Evolutionary conservation across 2,329 filamentous ascomycete genomes (phyloP).

Genomic region (Pseudogymnoascus sp.): DNA sequence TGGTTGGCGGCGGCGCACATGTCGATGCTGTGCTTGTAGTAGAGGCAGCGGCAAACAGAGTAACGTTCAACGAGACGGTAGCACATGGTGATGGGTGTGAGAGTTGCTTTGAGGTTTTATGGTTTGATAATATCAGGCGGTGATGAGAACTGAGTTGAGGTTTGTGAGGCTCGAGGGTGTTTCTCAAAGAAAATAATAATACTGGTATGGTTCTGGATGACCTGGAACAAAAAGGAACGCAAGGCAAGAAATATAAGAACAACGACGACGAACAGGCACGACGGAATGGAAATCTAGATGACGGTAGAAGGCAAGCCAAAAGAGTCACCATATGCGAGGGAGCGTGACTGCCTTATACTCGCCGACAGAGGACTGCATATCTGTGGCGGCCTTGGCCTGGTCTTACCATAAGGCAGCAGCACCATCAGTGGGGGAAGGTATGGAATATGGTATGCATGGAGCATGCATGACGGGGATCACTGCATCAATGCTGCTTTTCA

Average conservation of each 20-base stretch:
- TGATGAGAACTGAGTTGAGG: neutral
- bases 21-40: conserved; percentile 59
- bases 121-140: neutral
- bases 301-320: conserved; percentile 3
- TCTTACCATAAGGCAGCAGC: conserved; percentile 3
- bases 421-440: conserved; percentile 5
- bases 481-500: conserved; percentile 4
- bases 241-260: conserved; percentile 11
- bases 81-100: conserved; percentile 44
- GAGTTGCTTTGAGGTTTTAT: neutral
- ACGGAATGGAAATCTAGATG: conserved; percentile 8
- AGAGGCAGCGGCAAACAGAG: conserved; percentile 60
- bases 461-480: conserved; percentile 3
- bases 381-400: neutral
- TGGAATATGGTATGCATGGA: conserved; percentile 4
- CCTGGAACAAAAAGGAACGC: neutral
- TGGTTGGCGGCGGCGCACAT: conserved; percentile 56
- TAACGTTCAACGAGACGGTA: conserved; percentile 62
- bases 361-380: neutral
- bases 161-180: neutral
- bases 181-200: neutral
- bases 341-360: conserved; percentile 11
- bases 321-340: conserved; percentile 10
- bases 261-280: conserved; percentile 8
- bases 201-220: conserved; percentile 8